Evolutionary conservation across 2,329 filamentous ascomycete genomes (phyloP), one percentile per base, ranked within the genome.

Genomic region (Pseudogymnoascus sp.): DNA sequence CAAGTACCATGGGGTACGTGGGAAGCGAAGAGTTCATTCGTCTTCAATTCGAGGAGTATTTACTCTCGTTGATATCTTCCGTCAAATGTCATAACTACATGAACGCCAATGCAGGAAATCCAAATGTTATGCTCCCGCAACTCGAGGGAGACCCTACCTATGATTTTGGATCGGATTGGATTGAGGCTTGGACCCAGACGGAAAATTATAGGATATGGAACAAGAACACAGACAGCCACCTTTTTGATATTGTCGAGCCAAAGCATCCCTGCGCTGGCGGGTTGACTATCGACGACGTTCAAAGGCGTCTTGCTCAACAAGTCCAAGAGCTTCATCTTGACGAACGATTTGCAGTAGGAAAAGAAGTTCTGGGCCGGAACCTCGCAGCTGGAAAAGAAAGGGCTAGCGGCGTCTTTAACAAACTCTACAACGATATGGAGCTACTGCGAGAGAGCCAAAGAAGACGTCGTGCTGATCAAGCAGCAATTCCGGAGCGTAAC

Each of bases 1-100:
- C 94, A n/a, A 97, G 92, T 71, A 96, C 91, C 1, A 88, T 97
- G 80, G 92, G 92, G 31, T 99, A 97, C 71, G 87, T 91, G 38
- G 94, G 94, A 31, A 97, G 92, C 66, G 94, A 99, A 76, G 94
- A 97, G 73, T 97, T 97, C 71, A 99, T 99, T 69, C 86, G 94
- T 31, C 84, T 97, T 42, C 93, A 97, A 71, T 99, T 99, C 66
- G 94, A 99, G 76, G 92, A 97, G 71, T 99, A 99, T 72, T 83
- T 99, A 5, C 82, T 97, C 23, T 91, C 92, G 0, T 82, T 99
- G 66, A 84, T 97, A 47, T 90, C 92, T 0, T 86, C 90, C 0
- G 89, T 92, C 68, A 97, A 97, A 73, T 97, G 96, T 73, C 92
- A 92, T 74, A 86, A 85, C 70, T 88, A 88, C 71, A 78, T 87